A percentile compares a stretch with the other conserved stretches of the same genome.
Conservation (phyloP, 176 grass and related monocot species). For the Themeda triandra region DNA sequence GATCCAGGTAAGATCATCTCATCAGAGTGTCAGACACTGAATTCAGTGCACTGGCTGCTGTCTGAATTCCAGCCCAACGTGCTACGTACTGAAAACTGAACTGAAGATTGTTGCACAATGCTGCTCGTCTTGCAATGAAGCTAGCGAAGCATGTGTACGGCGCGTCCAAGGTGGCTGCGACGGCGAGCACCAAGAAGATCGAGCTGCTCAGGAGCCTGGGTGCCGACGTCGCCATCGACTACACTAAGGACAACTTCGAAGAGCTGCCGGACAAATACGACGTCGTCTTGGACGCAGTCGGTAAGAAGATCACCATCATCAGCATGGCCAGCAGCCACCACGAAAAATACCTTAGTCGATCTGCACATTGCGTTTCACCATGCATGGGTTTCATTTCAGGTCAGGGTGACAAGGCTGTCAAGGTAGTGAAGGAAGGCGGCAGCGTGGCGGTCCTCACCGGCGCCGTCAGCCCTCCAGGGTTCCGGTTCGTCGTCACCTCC, state of each 20-base stretch:
- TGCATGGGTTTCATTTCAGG: constrained; percentile 28
- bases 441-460: constrained; percentile 75
- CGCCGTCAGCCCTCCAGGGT: constrained; percentile 57
- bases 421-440: constrained; percentile 74
- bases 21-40: neutral
- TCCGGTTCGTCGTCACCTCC: constrained; percentile 89
- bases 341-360: neutral
- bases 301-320: constrained; percentile 34
- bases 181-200: constrained; percentile 68
- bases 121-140: constrained; percentile 18
- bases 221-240: constrained; percentile 79
- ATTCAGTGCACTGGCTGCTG: neutral
- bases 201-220: constrained; percentile 78
- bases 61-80: too few species aligned
- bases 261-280: constrained; percentile 79
- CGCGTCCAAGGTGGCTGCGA: constrained; percentile 68
- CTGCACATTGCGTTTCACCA: neutral
- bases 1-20: constrained; percentile 57
- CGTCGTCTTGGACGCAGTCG: constrained; percentile 77
- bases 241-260: constrained; percentile 78
- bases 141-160: constrained; percentile 75
- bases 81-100: neutral
- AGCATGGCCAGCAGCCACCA: neutral
- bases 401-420: constrained; percentile 80
- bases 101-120: neutral